phyloP scores from a whole-genome alignment of 148 eudicot species.

The Vaccinium myrtillus region DNA sequence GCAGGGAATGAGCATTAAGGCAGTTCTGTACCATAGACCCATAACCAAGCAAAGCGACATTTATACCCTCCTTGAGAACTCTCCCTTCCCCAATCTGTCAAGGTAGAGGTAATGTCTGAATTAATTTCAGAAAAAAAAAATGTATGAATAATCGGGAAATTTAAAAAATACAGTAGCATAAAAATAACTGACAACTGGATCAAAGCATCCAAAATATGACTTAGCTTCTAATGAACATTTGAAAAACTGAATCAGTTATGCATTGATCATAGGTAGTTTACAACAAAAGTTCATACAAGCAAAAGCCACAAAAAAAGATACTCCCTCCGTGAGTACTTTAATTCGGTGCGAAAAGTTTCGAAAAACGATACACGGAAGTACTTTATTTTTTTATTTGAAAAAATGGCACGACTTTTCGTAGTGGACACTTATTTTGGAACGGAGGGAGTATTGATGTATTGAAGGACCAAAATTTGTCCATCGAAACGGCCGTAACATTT shows the following conservation, averaged over 20 bases:
- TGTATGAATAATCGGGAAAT: neutral
- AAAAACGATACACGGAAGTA: no score
- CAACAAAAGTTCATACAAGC: neutral
- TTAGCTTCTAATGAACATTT: neutral
- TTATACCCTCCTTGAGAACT: slow-evolving; percentile 71
- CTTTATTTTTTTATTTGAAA: no score
- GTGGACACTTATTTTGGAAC: no score
- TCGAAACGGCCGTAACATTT: neutral
- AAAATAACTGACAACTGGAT: neutral
- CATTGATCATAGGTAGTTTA: neutral
- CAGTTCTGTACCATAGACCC: slow-evolving; percentile 96
- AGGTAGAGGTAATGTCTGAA: neutral
- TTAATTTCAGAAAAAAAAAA: neutral
- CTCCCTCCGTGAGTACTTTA: no score
- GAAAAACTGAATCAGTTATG: neutral
- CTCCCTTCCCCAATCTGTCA: slow-evolving; percentile 81
- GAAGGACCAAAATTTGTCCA: neutral
- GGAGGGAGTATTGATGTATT: neutral
- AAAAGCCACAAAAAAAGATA: neutral
- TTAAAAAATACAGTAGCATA: neutral
- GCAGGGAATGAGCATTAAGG: slow-evolving; percentile 71
- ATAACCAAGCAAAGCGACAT: slow-evolving; percentile 76
- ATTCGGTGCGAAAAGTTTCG: no score
- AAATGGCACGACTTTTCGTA: no score
- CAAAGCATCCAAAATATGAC: slow-evolving; percentile 4